phyloP scores from a whole-genome alignment of 768 basidiomycete species.

The Kwoniella newhampshirensis region DNA sequence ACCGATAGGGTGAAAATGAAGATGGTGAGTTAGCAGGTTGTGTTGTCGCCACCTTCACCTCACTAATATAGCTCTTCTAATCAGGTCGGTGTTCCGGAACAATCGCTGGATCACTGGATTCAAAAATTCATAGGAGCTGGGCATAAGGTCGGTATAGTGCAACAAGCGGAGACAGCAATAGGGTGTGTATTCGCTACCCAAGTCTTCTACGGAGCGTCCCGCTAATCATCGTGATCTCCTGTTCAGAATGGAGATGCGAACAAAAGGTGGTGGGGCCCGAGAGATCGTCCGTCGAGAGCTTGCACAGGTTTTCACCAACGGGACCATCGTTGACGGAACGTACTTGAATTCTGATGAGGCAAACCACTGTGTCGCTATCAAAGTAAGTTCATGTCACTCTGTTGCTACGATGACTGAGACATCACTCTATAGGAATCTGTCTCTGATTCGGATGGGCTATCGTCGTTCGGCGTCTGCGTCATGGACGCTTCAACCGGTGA shows the following conservation, averaged over 20 bases:
- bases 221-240: not conserved
- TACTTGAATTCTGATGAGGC: constrained; percentile 90
- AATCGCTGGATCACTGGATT: constrained; percentile 73
- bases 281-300: constrained; percentile 88
- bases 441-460: constrained; percentile 9
- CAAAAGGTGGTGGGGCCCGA: constrained; percentile 61
- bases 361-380: constrained; percentile 89
- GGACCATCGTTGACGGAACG: constrained; percentile 87
- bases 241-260: constrained; percentile 77
- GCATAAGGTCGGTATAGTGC: constrained; percentile 74
- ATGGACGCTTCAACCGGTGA: constrained; percentile 93
- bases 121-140: constrained; percentile 54
- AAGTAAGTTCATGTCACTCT: constrained; percentile 51
- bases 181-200: constrained; percentile 56
- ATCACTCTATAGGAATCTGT: constrained; percentile 11
- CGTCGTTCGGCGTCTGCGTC: constrained; percentile 82
- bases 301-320: constrained; percentile 93
- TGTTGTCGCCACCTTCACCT: not conserved
- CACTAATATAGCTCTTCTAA: not conserved
- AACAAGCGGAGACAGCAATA: constrained; percentile 93
- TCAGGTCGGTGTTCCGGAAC: constrained; percentile 92
- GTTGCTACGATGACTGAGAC: not conserved
- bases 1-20: constrained; percentile 91
- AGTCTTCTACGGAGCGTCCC: not conserved
- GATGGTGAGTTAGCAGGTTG: constrained; percentile 64